Evolutionary conservation across 176 grass and related monocot genomes (phyloP), one percentile per base, ranked within the genome.

Genomic region (Eremochloa ophiuroides): DNA sequence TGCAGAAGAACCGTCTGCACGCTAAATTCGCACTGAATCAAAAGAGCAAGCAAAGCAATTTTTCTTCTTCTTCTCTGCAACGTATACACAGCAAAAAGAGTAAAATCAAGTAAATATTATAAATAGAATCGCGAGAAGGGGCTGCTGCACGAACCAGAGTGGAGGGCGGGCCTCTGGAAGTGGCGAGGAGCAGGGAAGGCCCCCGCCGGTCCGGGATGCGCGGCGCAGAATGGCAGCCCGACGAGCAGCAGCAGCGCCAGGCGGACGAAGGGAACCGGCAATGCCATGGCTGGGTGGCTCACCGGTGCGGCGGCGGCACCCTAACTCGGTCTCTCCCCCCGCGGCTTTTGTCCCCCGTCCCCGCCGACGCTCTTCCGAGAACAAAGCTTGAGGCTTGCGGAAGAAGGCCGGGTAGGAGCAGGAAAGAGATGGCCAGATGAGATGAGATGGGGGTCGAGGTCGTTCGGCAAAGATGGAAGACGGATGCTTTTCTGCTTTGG

Each of bases 211-310:
- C 3, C 27, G 16, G 81, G 81, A 55, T 83, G 81, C 15, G 71
- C 8, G 6, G 47, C 65, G 61, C 85, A 88, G 77, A 91, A 78
- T 11, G 89, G 86, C 15, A 91, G 66, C 73, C 65, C 65, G 60
- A 73, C 38, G 77, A 88, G 85, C 39, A 91, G 82, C 14, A 91
- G 76, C 66, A 85, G 61, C 71, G 82, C 14, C 40, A 82, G 69
- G 60, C 77, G 66, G 67, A 73, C 20, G 70, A 84, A 16, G 63
- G 62, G n/a, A 1, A 23, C 82, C 8, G 77, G 61, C 77, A 91
- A 91, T 91, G 82, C 89, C 89, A 91, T 91, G 85, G 76, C 77
- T 62, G 25, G 5, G 6, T n/a, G 7, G 33, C 25, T n/a, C 31
- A 16, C 60, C 27, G 39, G 69, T 14, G 7, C 69, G 8, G 53